Percentiles rank a stretch among this genome's conserved stretches.
phyloP scores from a whole-genome alignment of 345 rosid genomes.

The Hibiscus syriacus region DNA sequence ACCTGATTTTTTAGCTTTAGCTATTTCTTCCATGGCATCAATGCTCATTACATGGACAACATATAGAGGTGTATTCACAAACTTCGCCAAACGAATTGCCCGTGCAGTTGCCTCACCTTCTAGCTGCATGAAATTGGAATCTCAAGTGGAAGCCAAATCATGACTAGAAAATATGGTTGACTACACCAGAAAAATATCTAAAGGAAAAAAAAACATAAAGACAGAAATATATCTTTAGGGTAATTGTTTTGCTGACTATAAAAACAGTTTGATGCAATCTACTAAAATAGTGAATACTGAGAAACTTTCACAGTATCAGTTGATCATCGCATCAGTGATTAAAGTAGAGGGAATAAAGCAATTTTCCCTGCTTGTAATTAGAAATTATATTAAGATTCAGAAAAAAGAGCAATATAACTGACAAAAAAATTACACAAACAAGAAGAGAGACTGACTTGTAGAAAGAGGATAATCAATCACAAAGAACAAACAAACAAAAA shows the following conservation, averaged over 20 bases:
- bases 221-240: neutral
- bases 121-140: constrained; percentile 41
- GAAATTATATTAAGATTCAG: neutral
- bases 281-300: neutral
- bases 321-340: neutral
- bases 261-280: neutral
- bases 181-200: neutral
- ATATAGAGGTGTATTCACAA: constrained; percentile 90
- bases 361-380: neutral
- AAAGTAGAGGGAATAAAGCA: neutral
- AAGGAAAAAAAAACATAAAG: neutral
- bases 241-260: neutral
- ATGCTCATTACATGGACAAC: constrained; percentile 99
- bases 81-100: constrained; percentile 82
- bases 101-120: constrained; percentile 97
- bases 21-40: constrained; percentile 98
- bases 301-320: neutral
- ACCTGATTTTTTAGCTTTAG: constrained; percentile 92
- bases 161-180: neutral
- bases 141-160: constrained; percentile 10
- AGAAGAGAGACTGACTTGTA: neutral
- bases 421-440: neutral
- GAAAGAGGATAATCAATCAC: neutral
- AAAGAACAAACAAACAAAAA: neutral
- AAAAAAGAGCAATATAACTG: neutral